phyloP scores from a whole-genome alignment of 768 basidiomycete genomes.

The Pulveroboletus ravenelii region DNA sequence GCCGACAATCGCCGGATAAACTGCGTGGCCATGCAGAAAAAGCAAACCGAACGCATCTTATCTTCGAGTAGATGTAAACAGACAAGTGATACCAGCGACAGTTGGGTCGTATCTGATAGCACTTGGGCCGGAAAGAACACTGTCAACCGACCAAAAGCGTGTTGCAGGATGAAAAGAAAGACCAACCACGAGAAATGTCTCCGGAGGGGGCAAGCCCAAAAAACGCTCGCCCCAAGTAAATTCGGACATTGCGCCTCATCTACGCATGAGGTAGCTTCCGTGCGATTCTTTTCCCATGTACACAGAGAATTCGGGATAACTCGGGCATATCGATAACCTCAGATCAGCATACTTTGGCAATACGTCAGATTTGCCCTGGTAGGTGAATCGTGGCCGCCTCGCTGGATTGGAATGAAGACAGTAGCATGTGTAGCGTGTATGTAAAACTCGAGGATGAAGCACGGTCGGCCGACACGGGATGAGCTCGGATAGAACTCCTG shows the following conservation, averaged over 20 bases:
- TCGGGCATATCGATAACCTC: background rate
- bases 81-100: too few species aligned
- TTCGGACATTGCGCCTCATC: background rate
- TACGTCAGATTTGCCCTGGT: background rate
- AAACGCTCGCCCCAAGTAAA: background rate
- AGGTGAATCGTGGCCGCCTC: too few species aligned
- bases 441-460: background rate
- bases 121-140: background rate
- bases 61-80: too few species aligned
- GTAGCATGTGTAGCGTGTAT: too few species aligned
- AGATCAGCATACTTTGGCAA: background rate
- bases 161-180: background rate
- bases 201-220: too few species aligned
- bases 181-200: background rate
- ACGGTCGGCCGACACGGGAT: background rate
- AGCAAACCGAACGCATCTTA: too few species aligned
- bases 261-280: background rate
- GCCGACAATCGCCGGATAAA: constrained; percentile 8
- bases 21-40: background rate
- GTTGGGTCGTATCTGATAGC: too few species aligned
- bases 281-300: background rate
- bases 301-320: background rate
- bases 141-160: background rate
- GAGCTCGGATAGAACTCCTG: background rate
- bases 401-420: background rate